Conservation (phyloP, 805 yeast species). For the Candida maris region DNA sequence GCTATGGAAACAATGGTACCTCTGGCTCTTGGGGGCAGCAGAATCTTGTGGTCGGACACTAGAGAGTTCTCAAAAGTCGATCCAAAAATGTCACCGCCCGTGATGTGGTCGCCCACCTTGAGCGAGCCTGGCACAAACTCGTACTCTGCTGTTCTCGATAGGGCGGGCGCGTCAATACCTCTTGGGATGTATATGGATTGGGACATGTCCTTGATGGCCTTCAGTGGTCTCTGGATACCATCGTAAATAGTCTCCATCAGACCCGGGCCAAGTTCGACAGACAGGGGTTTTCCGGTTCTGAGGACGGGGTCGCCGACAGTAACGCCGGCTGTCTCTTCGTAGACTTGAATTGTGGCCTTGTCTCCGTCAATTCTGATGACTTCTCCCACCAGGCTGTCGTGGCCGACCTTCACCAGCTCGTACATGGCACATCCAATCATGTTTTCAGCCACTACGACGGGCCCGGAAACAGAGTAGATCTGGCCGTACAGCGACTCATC, state of each 20-base stretch:
- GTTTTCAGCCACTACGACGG: constrained; percentile 95
- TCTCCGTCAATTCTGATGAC: constrained; percentile 95
- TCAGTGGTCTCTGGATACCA: constrained; percentile 98
- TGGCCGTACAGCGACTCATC: constrained; percentile 80
- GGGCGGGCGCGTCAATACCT: constrained; percentile 97
- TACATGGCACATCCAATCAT: constrained; percentile 99
- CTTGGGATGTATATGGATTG: constrained; percentile 97
- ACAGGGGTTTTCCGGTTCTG: constrained; percentile 98
- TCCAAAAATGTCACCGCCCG: constrained; percentile 98
- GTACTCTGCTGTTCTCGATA: constrained; percentile 75
- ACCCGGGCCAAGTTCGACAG: constrained; percentile 99
- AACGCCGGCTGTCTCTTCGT: constrained; percentile 99
- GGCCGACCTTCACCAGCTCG: constrained; percentile 97
- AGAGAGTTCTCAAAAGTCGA: constrained; percentile 91
- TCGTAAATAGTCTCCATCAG: constrained; percentile 98
- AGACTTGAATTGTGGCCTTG: constrained; percentile 97
- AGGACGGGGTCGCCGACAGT: constrained; percentile 98
- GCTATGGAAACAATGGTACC: constrained; percentile 94
- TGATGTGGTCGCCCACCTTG: constrained; percentile 93
- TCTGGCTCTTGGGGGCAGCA: constrained; percentile 97
- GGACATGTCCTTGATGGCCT: constrained; percentile 82
- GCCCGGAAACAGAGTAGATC: constrained; percentile 95
- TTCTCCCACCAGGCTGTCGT: constrained; percentile 95
- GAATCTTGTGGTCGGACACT: constrained; percentile 85
- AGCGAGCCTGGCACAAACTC: constrained; percentile 78